A percentile compares a stretch with the other conserved stretches of the same genome.
Evolutionary conservation across 2,329 filamentous ascomycete species (phyloP).

Genomic region (Paecilomyces dactylethromorphus): DNA sequence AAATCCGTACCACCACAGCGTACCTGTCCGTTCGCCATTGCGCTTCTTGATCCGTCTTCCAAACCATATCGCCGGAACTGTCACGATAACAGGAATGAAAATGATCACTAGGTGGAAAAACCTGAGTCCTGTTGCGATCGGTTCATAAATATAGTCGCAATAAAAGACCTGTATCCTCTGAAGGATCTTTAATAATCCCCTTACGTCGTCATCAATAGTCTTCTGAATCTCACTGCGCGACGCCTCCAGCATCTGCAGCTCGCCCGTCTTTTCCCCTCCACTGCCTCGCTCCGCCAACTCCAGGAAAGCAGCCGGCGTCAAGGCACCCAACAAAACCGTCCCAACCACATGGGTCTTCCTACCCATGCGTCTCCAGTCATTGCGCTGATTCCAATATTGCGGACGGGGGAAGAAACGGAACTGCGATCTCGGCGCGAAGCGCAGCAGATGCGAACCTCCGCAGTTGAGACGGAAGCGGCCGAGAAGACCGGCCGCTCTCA

Average conservation of each 20-base stretch:
- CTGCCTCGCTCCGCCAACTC: slow-evolving; percentile 47
- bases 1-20: slow-evolving; percentile 91
- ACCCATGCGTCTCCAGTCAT: slow-evolving; percentile 10
- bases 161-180: slow-evolving; percentile 60
- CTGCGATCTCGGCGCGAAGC: slow-evolving; percentile 20
- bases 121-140: slow-evolving; percentile 76
- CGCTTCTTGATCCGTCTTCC: slow-evolving; percentile 57
- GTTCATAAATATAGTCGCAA: slow-evolving; percentile 60
- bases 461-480: slow-evolving; percentile 46
- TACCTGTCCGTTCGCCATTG: slow-evolving; percentile 71
- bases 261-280: slow-evolving; percentile 58
- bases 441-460: slow-evolving; percentile 27
- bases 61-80: slow-evolving; percentile 75
- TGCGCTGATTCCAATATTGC: slow-evolving; percentile 17
- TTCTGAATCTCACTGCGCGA: slow-evolving; percentile 73
- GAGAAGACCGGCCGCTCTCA: slow-evolving; percentile 45
- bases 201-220: slow-evolving; percentile 56
- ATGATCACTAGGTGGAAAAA: slow-evolving; percentile 82
- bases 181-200: slow-evolving; percentile 52
- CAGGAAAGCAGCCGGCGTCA: slow-evolving; percentile 55
- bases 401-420: slow-evolving; percentile 16
- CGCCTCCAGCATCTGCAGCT: slow-evolving; percentile 78
- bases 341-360: slow-evolving; percentile 19
- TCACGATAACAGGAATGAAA: slow-evolving; percentile 81
- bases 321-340: slow-evolving; percentile 33